A percentile compares a stretch with the other conserved stretches of the same genome.
Conservation (phyloP, 106 monocot genomes). For the Dendrobium nobile region DNA sequence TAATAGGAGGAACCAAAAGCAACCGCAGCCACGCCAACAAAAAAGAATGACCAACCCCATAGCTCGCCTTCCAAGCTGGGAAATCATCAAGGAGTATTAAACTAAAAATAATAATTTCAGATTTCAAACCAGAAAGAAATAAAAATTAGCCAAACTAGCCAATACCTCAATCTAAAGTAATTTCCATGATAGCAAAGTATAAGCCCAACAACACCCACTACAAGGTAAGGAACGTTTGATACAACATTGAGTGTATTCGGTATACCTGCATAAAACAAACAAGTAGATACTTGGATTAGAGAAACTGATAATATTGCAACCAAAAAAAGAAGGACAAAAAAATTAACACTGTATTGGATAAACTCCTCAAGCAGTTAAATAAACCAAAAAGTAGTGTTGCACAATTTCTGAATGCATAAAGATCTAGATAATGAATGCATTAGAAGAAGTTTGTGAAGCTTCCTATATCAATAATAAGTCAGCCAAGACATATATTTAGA, state of each 20-base stretch:
- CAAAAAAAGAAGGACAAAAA: neutral
- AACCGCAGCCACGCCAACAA: slow-evolving; percentile 78
- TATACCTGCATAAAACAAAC: slow-evolving; percentile 58
- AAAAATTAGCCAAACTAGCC: neutral
- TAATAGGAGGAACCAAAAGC: slow-evolving; percentile 93
- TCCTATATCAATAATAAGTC: neutral
- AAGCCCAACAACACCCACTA: slow-evolving; percentile 78
- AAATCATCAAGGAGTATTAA: slow-evolving; percentile 1
- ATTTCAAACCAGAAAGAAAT: neutral
- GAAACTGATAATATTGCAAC: neutral
- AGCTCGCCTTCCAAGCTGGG: slow-evolving; percentile 82
- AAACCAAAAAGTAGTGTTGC: neutral
- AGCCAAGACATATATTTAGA: neutral
- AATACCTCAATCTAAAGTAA: slow-evolving; percentile 72
- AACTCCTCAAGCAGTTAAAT: neutral
- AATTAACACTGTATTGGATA: neutral
- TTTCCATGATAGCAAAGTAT: slow-evolving; percentile 60
- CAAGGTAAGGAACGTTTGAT: slow-evolving; percentile 89
- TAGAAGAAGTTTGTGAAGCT: neutral
- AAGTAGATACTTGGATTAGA: neutral
- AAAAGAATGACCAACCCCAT: slow-evolving; percentile 86
- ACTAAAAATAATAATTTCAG: neutral
- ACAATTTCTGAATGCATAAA: neutral
- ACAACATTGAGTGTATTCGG: slow-evolving; percentile 93
- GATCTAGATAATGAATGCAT: neutral